Base-by-base conservation (phyloP, 2,329 filamentous ascomycete genomes). In the Metarhizium humberi region DNA sequence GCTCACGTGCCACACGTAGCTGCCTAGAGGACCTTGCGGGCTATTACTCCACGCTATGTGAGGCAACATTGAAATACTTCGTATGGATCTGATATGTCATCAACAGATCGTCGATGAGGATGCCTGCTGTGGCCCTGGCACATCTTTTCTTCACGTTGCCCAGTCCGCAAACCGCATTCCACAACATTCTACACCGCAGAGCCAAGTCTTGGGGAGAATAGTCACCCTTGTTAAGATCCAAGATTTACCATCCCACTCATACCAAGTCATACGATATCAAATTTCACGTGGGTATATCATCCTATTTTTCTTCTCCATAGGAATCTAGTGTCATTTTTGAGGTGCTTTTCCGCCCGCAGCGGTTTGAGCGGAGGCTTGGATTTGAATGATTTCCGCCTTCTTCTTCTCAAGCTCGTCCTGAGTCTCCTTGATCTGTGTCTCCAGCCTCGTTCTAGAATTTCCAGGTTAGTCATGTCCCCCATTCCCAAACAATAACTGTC, bases 331-430 rank as follows among this genome's bases (percentile, higher is more conserved):
- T 43, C 58, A 58, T 51, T 60, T 58, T 55, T 67, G 61, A 52
- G 67, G 63, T 29, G 62, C 68, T 61, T 73, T 63, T 63, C 54
- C 62, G 50, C 62, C 64, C 20, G 66, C 65, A 13, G 67, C 70
- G 14, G 72, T 72, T 61, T 82, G 79, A 4, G 77, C 74, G 40
- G 71, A 71, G 11, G 76, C 68, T 63, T 84, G 81, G 8, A 75
- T 62, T 62, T 81, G 78, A 50, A 84, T 80, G 58, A 84, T 83
- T 63, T 84, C 79, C 30, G 69, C 71, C 70, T 80, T 82, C 70
- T 82, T 81, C 67, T 74, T 79, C 63, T 84, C 80, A 20, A 81
- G 70, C 68, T 79, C 82, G 7, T 71, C 73, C 63, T 84, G 79
- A 1, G 71, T 71, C 52, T 82, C 79, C 62, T 76, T 78, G 62